phyloP scores from a whole-genome alignment of 352 stramenopile genomes.

The Phytophthora citrophthora region DNA sequence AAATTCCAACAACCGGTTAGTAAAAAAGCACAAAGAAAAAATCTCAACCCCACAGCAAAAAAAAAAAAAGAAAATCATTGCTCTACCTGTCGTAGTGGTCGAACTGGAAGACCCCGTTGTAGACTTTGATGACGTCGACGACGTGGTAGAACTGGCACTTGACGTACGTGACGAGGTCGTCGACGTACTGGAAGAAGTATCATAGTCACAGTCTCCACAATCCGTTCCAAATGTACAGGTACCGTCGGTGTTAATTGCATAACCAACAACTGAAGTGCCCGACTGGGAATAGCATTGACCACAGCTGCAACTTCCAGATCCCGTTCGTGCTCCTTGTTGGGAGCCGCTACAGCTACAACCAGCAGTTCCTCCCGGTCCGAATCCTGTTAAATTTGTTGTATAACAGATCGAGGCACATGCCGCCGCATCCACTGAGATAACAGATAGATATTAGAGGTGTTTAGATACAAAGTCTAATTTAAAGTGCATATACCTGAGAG shows the following conservation, averaged over 20 bases:
- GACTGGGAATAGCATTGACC: slow-evolving; percentile 45
- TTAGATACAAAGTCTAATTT: too few species aligned
- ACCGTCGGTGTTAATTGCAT: slow-evolving; percentile 35
- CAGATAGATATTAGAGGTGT: too few species aligned
- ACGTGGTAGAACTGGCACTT: slow-evolving; percentile 16
- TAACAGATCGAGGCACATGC: slow-evolving; percentile 47
- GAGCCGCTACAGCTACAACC: slow-evolving; percentile 44
- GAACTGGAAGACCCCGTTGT: slow-evolving; percentile 9
- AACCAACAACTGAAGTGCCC: slow-evolving; percentile 35
- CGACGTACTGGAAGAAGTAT: slow-evolving; percentile 9
- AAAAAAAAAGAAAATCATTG: background rate
- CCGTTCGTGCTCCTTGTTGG: slow-evolving; percentile 21
- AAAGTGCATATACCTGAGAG: background rate
- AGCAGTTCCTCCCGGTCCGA: slow-evolving; percentile 32
- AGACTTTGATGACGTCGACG: slow-evolving; percentile 14
- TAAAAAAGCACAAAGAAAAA: slow-evolving; percentile 16
- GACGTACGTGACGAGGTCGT: slow-evolving; percentile 5
- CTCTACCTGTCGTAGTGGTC: slow-evolving; percentile 30
- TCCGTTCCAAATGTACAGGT: slow-evolving; percentile 40
- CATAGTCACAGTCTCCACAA: slow-evolving; percentile 42
- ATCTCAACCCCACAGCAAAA: background rate
- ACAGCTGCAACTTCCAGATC: slow-evolving; percentile 40
- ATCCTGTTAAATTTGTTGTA: slow-evolving; percentile 46
- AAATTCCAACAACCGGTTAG: slow-evolving; percentile 20
- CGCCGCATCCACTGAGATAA: slow-evolving; percentile 26